A percentile compares a stretch with the other conserved stretches of the same genome.
Conservation (phyloP, 495 filamentous ascomycete genomes). For the Mytilinidion resinicola region DNA sequence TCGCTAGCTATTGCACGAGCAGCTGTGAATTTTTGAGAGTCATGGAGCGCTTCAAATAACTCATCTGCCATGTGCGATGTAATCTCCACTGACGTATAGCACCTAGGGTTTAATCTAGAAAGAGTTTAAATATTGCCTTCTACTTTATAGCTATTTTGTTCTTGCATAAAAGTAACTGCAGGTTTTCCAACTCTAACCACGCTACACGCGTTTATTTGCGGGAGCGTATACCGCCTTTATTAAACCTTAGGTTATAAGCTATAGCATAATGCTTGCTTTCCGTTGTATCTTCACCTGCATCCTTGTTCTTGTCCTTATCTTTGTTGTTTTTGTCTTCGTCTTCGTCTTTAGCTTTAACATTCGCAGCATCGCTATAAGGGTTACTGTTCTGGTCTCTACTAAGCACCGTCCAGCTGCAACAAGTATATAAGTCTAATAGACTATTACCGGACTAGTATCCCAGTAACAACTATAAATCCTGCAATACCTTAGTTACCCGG, state of each 20-base stretch:
- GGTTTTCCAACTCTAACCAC: conserved; percentile 3
- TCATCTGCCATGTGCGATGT: too few species aligned
- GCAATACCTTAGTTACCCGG: too few species aligned
- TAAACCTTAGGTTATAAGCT: too few species aligned
- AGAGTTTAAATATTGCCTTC: conserved; percentile 1
- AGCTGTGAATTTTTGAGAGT: too few species aligned
- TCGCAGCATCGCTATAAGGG: neutral
- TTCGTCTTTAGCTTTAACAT: neutral
- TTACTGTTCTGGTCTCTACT: neutral
- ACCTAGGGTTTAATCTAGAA: too few species aligned
- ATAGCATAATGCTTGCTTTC: too few species aligned
- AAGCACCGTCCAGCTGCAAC: neutral
- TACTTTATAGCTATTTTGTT: conserved; percentile 7
- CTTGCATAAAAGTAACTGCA: conserved; percentile 3
- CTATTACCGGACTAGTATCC: neutral
- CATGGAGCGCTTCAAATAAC: too few species aligned
- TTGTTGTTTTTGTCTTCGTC: neutral
- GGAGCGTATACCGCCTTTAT: too few species aligned
- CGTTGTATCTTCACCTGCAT: too few species aligned
- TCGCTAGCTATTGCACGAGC: too few species aligned
- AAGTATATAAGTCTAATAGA: neutral
- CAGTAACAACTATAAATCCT: neutral
- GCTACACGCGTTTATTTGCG: neutral
- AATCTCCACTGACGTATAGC: too few species aligned
- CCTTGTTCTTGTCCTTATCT: too few species aligned